Base-by-base conservation (phyloP, 2,329 filamentous ascomycete genomes). In the Neobulgaria alba region DNA sequence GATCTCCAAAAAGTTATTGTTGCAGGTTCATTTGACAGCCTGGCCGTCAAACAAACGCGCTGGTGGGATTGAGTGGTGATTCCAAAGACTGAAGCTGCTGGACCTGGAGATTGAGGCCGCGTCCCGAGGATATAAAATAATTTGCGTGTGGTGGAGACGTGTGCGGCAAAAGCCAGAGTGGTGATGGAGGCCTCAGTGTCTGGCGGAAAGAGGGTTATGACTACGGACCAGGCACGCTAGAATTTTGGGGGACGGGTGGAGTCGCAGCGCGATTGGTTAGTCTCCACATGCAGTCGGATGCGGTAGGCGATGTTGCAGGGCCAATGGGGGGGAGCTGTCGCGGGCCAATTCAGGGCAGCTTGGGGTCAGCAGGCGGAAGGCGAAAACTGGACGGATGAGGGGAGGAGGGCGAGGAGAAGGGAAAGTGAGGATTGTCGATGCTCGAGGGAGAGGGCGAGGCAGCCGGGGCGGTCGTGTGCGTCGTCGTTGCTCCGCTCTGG, bases 1-100 rank as follows among this genome's bases (percentile, higher is more conserved):
- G 40, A 52, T 54, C 52, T 58, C 55, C 56, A 50, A 42, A 34
- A 46, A 48, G 38, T 46, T 36, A 41, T 36, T 40, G 49, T 48
- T 89, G 87, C 89, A 95, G 87, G 87, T 92, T 95, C 89, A 95
- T 95, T 87, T 90, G 86, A 93, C 87, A 89, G 86, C 82, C 63
- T 61, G 68, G 81, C 80, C 85, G 85, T 73, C 87, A 92, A 93
- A 82, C 72, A 87, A 94, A 81, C 86, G 86, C 87, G 87, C 86
- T 65, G 64, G 57, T 54, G 56, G 52, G 51, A 50, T 56, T 50
- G 51, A 49, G 49, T 43, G 37, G 46, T 41, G 48, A 42, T 44
- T 42, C 29, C 7, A n/a, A 21, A 29, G 35, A 30, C 39, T 46
- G 23, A 26, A 7, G 23, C 7, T 26, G 12, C 23, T 12, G 23